Percentiles rank a stretch among this genome's conserved stretches.
phyloP scores from a whole-genome alignment of 23 red algal genomes.

The Porphyridium purpureum region DNA sequence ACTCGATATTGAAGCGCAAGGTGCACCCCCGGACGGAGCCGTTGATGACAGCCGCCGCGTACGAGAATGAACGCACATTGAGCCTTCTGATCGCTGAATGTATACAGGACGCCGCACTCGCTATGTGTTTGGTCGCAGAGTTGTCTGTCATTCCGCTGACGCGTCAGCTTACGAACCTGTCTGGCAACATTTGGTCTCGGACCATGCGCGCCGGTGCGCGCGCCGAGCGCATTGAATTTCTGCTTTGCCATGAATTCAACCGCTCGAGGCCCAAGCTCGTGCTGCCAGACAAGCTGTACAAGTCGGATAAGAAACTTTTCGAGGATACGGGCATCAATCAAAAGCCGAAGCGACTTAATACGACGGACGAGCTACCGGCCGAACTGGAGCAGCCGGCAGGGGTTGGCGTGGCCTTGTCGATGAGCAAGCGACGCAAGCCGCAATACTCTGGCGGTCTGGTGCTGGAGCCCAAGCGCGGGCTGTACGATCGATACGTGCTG shows the following conservation, averaged over 20 bases:
- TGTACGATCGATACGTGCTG: slow-evolving; percentile 74
- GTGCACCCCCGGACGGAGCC: slow-evolving; percentile 16
- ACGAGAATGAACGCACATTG: slow-evolving; percentile 14
- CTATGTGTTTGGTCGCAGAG: not conserved
- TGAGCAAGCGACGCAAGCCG: slow-evolving; percentile 49
- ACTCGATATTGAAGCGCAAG: slow-evolving; percentile 4
- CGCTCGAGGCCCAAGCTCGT: slow-evolving; percentile 30
- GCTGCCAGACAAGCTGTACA: slow-evolving; percentile 74
- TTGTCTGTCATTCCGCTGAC: slow-evolving; percentile 47
- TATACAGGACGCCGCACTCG: not conserved
- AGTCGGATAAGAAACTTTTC: slow-evolving; percentile 10
- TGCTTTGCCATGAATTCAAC: slow-evolving; percentile 77
- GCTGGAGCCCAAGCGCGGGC: slow-evolving; percentile 73
- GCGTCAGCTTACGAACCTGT: slow-evolving; percentile 60
- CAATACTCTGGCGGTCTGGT: slow-evolving; percentile 87
- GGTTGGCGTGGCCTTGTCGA: not conserved
- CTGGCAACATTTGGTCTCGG: slow-evolving; percentile 79
- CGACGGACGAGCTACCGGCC: not conserved
- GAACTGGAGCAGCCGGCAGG: not conserved
- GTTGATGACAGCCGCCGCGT: slow-evolving; percentile 20
- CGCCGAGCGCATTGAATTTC: slow-evolving; percentile 86
- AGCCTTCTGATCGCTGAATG: slow-evolving; percentile 15
- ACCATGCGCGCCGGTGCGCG: slow-evolving; percentile 51
- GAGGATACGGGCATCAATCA: no score
- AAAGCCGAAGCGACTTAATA: no score